phyloP scores from a whole-genome alignment of 208 protist species.

The Acanthamoeba quina region DNA sequence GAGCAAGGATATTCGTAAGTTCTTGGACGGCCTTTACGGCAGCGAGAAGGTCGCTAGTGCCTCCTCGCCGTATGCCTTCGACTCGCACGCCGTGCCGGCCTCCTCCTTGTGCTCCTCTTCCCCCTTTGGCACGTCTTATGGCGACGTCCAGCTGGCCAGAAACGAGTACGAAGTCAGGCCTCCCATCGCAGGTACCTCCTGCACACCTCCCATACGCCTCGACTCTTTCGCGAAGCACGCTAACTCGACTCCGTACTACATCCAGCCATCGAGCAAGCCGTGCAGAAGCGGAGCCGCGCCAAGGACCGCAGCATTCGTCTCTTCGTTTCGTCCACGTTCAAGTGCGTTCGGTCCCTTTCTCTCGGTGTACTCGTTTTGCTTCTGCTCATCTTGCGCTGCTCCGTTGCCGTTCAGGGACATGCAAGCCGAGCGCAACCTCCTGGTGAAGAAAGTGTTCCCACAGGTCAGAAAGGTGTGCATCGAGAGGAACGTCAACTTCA shows the following conservation, averaged over 20 bases:
- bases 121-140: neutral
- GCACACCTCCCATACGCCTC: neutral
- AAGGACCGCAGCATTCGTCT: constrained; percentile 63
- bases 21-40: neutral
- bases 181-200: neutral
- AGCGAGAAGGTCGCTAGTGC: neutral
- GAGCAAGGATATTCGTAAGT: neutral
- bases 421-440: constrained; percentile 62
- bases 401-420: constrained; percentile 15
- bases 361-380: too few species aligned
- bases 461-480: constrained; percentile 61
- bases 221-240: too few species aligned
- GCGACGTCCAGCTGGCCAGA: neutral
- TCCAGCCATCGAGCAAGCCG: neutral
- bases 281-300: neutral
- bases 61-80: neutral
- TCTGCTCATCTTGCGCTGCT: neutral
- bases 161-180: constrained; percentile 62
- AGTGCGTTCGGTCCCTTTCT: neutral
- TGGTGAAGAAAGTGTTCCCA: constrained; percentile 75
- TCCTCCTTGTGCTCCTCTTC: neutral
- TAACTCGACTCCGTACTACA: neutral
- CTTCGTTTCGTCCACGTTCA: constrained; percentile 63
- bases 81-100: neutral
- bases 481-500: constrained; percentile 51